These are phyloP conservation scores for Rhodotorula sp. DNA, from an alignment of 1,284 basidiomycete species.

Conservation along the genomic window DNA sequence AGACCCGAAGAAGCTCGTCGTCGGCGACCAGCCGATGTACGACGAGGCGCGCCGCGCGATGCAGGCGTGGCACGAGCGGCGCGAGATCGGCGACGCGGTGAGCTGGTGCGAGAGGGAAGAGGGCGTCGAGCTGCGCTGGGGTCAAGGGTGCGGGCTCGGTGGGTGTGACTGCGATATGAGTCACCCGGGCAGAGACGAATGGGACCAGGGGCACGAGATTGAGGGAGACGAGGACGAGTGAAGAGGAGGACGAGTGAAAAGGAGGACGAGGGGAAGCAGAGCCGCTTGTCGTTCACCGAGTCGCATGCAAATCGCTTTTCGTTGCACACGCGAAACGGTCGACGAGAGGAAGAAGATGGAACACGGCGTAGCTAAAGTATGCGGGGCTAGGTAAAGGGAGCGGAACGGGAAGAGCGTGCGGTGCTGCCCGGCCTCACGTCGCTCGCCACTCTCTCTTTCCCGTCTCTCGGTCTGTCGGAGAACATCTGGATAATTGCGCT, in stretches of 20 bases:
- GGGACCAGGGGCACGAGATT: neutral
- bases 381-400: no score
- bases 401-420: no score
- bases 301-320: neutral
- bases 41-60: slow-evolving; percentile 3
- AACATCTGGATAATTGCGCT: no score
- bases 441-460: no score
- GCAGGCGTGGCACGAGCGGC: slow-evolving; percentile 11
- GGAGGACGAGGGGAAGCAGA: neutral
- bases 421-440: no score
- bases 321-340: no score
- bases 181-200: slow-evolving; percentile 4
- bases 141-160: neutral
- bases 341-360: no score
- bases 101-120: slow-evolving; percentile 6
- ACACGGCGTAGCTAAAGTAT: no score
- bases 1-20: neutral
- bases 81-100: slow-evolving; percentile 17
- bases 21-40: slow-evolving; percentile 3
- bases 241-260: neutral
- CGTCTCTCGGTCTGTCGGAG: no score
- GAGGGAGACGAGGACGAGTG: neutral
- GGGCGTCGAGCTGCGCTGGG: slow-evolving; percentile 14
- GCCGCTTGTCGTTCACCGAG: neutral
- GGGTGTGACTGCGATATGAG: neutral